Percentiles rank a stretch among this genome's conserved stretches.
Conservation (phyloP, 129 eudicot genomes). For the Helianthus annuus region DNA sequence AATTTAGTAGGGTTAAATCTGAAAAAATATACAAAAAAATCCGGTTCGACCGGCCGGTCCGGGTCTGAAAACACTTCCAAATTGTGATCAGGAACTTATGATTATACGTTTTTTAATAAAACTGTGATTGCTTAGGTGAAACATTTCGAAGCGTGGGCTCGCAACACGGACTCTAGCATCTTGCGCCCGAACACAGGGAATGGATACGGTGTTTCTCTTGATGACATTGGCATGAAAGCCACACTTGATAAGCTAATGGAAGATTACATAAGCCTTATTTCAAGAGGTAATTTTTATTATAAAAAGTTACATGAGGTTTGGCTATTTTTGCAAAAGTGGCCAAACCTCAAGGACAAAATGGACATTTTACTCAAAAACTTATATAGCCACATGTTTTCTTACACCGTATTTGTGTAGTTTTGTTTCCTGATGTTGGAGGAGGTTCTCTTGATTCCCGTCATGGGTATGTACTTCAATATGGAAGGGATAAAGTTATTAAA, state of each 20-base stretch:
- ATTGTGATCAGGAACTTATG: conserved; percentile 25
- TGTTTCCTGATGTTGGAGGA: conserved; percentile 86
- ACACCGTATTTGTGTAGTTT: conserved; percentile 49
- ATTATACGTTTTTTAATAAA: conserved; percentile 44
- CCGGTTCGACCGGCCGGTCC: no score
- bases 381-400: not conserved
- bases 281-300: conserved; percentile 47
- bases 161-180: conserved; percentile 70
- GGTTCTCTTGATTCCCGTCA: conserved; percentile 83
- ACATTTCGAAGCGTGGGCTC: conserved; percentile 79
- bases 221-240: conserved; percentile 83
- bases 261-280: conserved; percentile 69
- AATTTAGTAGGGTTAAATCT: no score
- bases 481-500: conserved; percentile 72
- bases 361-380: no score
- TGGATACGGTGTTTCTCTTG: conserved; percentile 80
- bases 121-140: conserved; percentile 69
- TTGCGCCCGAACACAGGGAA: conserved; percentile 88
- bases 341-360: no score
- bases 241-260: conserved; percentile 83
- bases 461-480: conserved; percentile 91
- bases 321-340: no score
- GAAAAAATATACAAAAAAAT: no score
- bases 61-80: no score
- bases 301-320: no score